phyloP scores from a whole-genome alignment of 345 rosid genomes.

The Boechera divaricarpa region DNA sequence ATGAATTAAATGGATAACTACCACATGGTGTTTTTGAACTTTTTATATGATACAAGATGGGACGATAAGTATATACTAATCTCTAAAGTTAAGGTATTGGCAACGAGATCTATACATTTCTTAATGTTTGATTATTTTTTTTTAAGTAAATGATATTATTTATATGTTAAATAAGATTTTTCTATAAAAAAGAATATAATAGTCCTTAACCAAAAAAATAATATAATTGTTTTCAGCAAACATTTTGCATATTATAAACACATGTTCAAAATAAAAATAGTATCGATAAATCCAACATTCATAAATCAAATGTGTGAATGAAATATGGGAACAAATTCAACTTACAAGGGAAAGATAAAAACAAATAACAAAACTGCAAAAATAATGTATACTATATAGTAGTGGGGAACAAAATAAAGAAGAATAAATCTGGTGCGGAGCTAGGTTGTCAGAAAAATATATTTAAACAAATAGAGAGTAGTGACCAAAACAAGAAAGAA shows the following conservation, averaged over 20 bases:
- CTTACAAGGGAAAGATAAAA: conserved; percentile 7
- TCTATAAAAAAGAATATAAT: neutral
- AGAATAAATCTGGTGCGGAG: conserved; percentile 6
- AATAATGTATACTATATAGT: neutral
- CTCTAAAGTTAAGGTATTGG: conserved; percentile 35
- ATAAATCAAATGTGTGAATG: conserved; percentile 8
- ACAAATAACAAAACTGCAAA: conserved; percentile 33
- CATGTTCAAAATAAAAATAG: neutral
- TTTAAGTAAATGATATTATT: no score
- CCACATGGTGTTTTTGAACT: conserved; percentile 34
- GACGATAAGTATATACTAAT: conserved; percentile 45
- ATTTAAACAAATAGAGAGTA: neutral
- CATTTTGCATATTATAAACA: neutral
- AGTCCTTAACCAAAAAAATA: no score
- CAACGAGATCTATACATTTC: conserved; percentile 21
- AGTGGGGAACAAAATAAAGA: neutral
- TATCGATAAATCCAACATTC: conserved; percentile 15
- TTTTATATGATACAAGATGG: conserved; percentile 27
- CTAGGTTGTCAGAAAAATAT: conserved; percentile 2
- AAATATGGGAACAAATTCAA: neutral
- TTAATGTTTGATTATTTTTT: no score
- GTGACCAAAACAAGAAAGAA: conserved; percentile 38
- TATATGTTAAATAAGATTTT: neutral
- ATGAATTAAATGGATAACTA: conserved; percentile 18
- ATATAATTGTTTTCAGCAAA: no score